A percentile compares a stretch with the other conserved stretches of the same genome.
Conservation (phyloP, 768 basidiomycete species). For the Naganishia randhawae region DNA sequence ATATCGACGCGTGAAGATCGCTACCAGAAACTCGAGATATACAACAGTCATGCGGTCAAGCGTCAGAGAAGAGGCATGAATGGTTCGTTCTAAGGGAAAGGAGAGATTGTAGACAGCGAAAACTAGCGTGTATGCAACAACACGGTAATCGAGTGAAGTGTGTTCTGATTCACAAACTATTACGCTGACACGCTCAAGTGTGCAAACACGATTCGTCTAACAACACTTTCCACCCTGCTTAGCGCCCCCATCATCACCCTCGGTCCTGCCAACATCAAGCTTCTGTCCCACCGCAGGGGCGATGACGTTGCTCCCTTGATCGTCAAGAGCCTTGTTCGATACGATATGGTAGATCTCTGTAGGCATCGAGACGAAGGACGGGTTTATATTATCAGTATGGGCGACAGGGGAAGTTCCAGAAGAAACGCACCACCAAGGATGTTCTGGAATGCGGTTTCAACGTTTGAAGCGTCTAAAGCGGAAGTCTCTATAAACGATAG, state of each 20-base stretch:
- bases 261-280: constrained; percentile 74
- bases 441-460: constrained; percentile 94
- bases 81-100: not conserved
- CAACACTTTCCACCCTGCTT: constrained; percentile 53
- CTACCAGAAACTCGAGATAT: constrained; percentile 2
- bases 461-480: constrained; percentile 98
- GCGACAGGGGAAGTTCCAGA: not conserved
- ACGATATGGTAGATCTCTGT: constrained; percentile 96
- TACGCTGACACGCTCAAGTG: not conserved
- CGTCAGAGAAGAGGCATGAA: constrained; percentile 4
- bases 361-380: not conserved
- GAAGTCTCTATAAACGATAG: constrained; percentile 98
- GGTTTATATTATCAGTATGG: not conserved
- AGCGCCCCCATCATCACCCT: constrained; percentile 51
- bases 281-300: constrained; percentile 70
- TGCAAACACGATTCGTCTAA: constrained; percentile 17
- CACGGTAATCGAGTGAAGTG: not conserved
- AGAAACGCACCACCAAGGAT: constrained; percentile 76
- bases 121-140: not conserved
- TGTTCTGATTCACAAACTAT: not conserved
- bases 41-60: constrained; percentile 19
- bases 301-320: constrained; percentile 71
- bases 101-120: not conserved
- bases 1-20: not conserved
- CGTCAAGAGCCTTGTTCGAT: constrained; percentile 90